Evolutionary conservation across 805 yeast species (phyloP), one percentile per base, ranked within the genome.

Genomic region (Kazachstania bromeliacearum): DNA sequence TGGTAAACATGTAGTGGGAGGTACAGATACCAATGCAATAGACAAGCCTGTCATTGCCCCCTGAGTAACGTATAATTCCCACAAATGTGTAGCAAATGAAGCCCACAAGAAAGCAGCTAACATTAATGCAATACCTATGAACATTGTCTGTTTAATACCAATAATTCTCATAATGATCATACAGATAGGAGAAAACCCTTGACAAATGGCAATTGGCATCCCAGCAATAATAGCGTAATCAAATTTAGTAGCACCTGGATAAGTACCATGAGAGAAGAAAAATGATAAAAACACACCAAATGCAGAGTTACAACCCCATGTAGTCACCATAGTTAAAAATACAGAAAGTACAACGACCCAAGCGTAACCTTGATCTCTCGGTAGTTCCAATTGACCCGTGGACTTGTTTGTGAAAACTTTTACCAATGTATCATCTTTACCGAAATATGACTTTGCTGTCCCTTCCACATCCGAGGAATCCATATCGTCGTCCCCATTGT

Each of bases 271-370:
- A 28, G 70, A 66, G 17, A 79, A 44, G 49, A 77, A 81, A 42
- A 65, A 67, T 1, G 80, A 67, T 19, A 80, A 60, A 44, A 77
- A 78, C 4, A 81, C 68, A 19, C 85, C 79, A 50, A 68, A 81
- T 3, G 78, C 80, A 4, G 60, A 53, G 44, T 79, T 79, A 44
- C 80, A 70, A n/a, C 92, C 92, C 88, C 89, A 81, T 0, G 84
- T 71, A 26, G 70, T 64, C 43, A 75, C 69, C 53, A 75, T 73
- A 26, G 73, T 59, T 3, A 74, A 34, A 21, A 66, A 59, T 3
- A 72, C 67, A 10, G 77, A 73, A 9, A 70, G 40, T 9, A 72
- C 69, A 19, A 77, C 63, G 0, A 79, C 74, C 81, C 85, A 77
- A 2, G 81, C 85, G 38, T 73, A 69, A 2, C 85, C 85, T 30